Conservation (phyloP, 768 basidiomycete genomes). For the Pulveroboletus sp. region DNA sequence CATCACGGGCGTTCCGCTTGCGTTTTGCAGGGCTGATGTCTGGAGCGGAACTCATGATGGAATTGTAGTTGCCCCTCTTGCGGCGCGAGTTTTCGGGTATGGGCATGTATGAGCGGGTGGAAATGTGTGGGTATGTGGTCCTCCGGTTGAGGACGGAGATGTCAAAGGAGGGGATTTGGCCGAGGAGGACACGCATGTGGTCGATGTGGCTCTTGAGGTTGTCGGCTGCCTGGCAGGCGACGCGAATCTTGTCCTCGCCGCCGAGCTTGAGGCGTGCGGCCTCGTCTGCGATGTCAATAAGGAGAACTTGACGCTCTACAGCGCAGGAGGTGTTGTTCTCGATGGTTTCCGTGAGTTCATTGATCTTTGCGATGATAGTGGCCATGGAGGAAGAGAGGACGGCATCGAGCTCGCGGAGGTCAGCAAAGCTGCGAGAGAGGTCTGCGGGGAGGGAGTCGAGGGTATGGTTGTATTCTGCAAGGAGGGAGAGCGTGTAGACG, state of each 20-base stretch:
- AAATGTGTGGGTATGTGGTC: slow-evolving; percentile 75
- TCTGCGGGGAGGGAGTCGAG: slow-evolving; percentile 92
- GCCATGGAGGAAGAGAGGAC: slow-evolving; percentile 88
- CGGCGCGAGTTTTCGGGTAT: slow-evolving; percentile 64
- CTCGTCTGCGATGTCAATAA: slow-evolving; percentile 93
- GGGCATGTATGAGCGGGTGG: slow-evolving; percentile 65
- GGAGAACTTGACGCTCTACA: slow-evolving; percentile 77
- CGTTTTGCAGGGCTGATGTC: slow-evolving; percentile 66
- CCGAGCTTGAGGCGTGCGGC: slow-evolving; percentile 87
- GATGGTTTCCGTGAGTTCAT: slow-evolving; percentile 70
- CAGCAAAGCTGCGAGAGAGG: slow-evolving; percentile 90
- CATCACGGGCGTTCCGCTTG: slow-evolving; percentile 57
- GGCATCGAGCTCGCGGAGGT: slow-evolving; percentile 97
- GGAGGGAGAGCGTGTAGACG: slow-evolving; percentile 63
- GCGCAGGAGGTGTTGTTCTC: slow-evolving; percentile 54
- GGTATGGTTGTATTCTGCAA: slow-evolving; percentile 84
- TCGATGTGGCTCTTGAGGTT: slow-evolving; percentile 63
- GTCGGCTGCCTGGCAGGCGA: slow-evolving; percentile 88
- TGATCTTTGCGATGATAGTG: slow-evolving; percentile 77
- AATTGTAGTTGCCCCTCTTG: slow-evolving; percentile 52
- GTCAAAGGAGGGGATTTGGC: slow-evolving; percentile 63
- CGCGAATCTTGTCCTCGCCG: slow-evolving; percentile 96
- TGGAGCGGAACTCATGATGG: slow-evolving; percentile 45
- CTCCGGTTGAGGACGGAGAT: slow-evolving; percentile 50
- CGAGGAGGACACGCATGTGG: slow-evolving; percentile 61